A percentile compares a stretch with the other conserved stretches of the same genome.
phyloP scores from a whole-genome alignment of 495 filamentous ascomycete genomes.

The Hypoxylon trugodes region DNA sequence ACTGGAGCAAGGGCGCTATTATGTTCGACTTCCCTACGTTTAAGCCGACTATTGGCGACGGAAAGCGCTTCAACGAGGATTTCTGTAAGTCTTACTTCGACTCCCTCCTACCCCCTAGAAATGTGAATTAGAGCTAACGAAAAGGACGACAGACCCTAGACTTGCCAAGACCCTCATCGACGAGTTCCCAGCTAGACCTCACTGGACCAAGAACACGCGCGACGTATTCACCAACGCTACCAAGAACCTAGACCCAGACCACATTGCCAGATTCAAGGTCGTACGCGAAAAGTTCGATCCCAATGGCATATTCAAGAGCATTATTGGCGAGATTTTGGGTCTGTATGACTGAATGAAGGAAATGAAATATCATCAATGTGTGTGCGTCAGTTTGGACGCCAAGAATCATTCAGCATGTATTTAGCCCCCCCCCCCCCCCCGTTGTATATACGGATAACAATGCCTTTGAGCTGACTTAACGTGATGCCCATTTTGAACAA shows the following conservation, averaged over 20 bases:
- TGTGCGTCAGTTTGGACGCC: too few species aligned
- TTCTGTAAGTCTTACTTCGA: slow-evolving; percentile 51
- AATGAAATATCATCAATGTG: background rate
- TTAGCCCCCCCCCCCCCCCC: too few species aligned
- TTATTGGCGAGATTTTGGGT: slow-evolving; percentile 57
- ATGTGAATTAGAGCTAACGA: slow-evolving; percentile 17
- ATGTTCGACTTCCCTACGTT: slow-evolving; percentile 63
- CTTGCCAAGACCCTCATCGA: slow-evolving; percentile 57
- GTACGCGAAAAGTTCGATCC: slow-evolving; percentile 56
- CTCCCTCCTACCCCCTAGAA: background rate
- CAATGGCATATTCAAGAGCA: slow-evolving; percentile 54
- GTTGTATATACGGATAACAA: too few species aligned
- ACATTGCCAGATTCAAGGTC: slow-evolving; percentile 56
- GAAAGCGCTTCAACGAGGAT: slow-evolving; percentile 57
- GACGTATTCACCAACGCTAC: slow-evolving; percentile 53
- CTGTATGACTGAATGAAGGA: slow-evolving; percentile 41
- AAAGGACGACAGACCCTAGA: slow-evolving; percentile 43
- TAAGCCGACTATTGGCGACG: slow-evolving; percentile 53
- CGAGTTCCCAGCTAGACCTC: slow-evolving; percentile 58
- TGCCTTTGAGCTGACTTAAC: too few species aligned
- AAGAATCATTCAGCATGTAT: background rate
- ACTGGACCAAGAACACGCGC: slow-evolving; percentile 63
- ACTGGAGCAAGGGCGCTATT: slow-evolving; percentile 59
- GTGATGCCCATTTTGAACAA: too few species aligned
- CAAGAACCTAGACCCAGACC: slow-evolving; percentile 57